Base-by-base conservation (phyloP, 768 basidiomycete genomes). In the Amanita subjunquillea region DNA sequence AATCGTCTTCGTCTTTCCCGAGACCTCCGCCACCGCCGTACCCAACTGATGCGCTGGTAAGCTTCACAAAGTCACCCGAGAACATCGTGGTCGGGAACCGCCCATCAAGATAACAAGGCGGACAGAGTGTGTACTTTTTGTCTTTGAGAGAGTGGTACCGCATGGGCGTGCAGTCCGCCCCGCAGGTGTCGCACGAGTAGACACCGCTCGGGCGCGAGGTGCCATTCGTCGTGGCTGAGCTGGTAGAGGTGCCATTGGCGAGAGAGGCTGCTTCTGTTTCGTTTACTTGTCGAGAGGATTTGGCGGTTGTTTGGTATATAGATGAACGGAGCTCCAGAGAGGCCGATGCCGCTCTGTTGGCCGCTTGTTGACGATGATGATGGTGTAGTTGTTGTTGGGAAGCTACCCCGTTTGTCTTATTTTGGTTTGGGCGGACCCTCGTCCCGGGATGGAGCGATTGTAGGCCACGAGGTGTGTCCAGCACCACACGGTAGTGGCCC, bases 1-100 rank as follows among this genome's bases (percentile, higher is more conserved):
- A 99, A 55, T 86, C 82, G 51, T 83, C 83, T 20, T 53, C 51
- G 3, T 53, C 51, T 25, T 53, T 53, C 27, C 74, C 75, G 13
- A 55, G 57, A 0, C 67, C 61, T 10, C 67, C 69, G 29, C 67
- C 61, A 9, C 67, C 69, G 27, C 74, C 64, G 56, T 34, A 34
- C 13, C 70, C 57, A 56, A 65, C 63, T 13, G 65, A 63, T 6
- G 68, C 66, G 12, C 67, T 65, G 4, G 85, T 79, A 57, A 93
- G 77, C 62, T 88, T 90, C 58, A 98, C 89, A 67, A 99, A 99
- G 70, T 97, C 95, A 10, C 95, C 95, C 39, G 87, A 89, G 71
- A 91, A 97, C 87, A 98, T 91, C 29, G 82, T 83, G 0, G 89
- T 89, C 0, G 96, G 93, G 76, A 99, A 99, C 43, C 96, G 89